phyloP scores from a whole-genome alignment of 257 asterid species.

The Salvia rosmarinus region DNA sequence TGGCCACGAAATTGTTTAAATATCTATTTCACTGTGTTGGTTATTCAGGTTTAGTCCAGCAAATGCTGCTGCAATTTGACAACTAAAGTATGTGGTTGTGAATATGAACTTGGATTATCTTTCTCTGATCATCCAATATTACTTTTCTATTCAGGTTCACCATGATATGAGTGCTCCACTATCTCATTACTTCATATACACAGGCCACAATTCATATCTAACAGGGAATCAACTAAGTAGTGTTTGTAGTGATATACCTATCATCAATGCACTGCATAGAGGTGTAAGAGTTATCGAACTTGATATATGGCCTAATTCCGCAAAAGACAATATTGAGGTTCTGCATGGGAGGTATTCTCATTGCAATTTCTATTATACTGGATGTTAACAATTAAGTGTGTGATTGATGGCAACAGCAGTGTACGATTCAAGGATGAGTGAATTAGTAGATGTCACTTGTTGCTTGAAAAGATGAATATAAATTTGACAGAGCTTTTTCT shows the following conservation, averaged over 20 bases:
- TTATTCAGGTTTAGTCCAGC: background rate
- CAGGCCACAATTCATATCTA: constrained; percentile 61
- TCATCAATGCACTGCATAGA: constrained; percentile 41
- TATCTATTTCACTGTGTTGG: background rate
- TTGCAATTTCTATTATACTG: background rate
- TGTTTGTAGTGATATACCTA: constrained; percentile 53
- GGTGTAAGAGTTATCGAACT: constrained; percentile 58
- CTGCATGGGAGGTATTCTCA: constrained; percentile 49
- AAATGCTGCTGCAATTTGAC: background rate
- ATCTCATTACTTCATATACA: constrained; percentile 65
- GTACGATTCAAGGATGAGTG: background rate
- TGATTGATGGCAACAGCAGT: background rate
- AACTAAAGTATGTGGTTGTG: background rate
- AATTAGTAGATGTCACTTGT: background rate
- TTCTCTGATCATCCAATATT: background rate
- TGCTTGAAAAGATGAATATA: background rate
- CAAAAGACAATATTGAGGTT: constrained; percentile 41
- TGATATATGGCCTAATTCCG: constrained; percentile 54
- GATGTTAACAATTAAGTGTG: background rate
- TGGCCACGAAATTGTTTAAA: background rate
- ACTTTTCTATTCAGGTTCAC: constrained; percentile 43
- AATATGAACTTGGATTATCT: background rate
- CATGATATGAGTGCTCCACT: constrained; percentile 62
- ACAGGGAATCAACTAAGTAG: constrained; percentile 62
- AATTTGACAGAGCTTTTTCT: background rate